These are phyloP conservation scores for Kalmusia sp. DNA, from an alignment of 2,329 filamentous ascomycete genomes.

Conservation along the genomic window DNA sequence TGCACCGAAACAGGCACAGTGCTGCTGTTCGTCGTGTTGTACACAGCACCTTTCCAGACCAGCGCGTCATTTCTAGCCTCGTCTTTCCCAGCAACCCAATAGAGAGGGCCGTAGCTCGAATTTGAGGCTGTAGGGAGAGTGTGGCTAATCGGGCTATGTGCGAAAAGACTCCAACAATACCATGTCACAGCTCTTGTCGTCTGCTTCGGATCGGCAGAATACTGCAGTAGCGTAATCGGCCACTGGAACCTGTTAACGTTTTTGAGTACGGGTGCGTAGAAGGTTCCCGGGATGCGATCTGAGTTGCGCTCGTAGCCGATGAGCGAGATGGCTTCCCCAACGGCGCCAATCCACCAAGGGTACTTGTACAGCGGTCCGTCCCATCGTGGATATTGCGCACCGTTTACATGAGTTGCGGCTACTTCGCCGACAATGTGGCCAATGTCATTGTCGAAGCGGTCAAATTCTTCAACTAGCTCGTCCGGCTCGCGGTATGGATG, in stretches of 20 bases:
- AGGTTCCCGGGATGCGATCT: constrained; percentile 62
- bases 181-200: constrained; percentile 38
- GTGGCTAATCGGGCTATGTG: constrained; percentile 52
- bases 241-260: constrained; percentile 46
- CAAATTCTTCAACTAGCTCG: constrained; percentile 51
- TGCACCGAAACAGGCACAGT: constrained; percentile 30
- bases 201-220: constrained; percentile 46
- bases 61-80: constrained; percentile 35
- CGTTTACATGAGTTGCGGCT: constrained; percentile 41
- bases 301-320: constrained; percentile 71
- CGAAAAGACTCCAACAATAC: constrained; percentile 50
- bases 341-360: constrained; percentile 60
- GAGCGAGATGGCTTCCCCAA: constrained; percentile 70
- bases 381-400: constrained; percentile 33
- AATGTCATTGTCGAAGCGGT: constrained; percentile 51
- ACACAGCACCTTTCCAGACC: constrained; percentile 57
- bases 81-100: constrained; percentile 54
- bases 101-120: constrained; percentile 50
- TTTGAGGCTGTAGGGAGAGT: constrained; percentile 51
- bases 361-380: constrained; percentile 29
- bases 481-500: constrained; percentile 54
- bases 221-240: constrained; percentile 50
- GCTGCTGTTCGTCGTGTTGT: constrained; percentile 52
- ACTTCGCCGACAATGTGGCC: constrained; percentile 45
- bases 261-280: constrained; percentile 42